Conservation (phyloP, 2,329 filamentous ascomycete species). For the Paracoccidioides lutzii region DNA sequence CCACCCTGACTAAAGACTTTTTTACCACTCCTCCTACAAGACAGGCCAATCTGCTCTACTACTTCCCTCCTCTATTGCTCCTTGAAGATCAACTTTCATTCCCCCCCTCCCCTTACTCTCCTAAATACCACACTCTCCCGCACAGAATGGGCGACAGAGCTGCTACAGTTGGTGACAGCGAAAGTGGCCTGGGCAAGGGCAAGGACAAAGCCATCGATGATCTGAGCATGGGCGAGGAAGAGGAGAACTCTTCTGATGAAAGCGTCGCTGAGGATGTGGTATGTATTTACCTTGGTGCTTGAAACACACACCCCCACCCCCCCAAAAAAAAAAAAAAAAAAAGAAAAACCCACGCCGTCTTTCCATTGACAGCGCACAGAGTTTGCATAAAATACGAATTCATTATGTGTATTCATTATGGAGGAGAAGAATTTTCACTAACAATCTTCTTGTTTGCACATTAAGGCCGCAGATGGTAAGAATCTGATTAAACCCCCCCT, state of each 20-base stretch:
- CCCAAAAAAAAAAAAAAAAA: background rate
- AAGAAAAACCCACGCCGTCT: too few relatives aligned
- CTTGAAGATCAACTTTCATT: constrained; percentile 3
- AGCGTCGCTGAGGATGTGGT: constrained; percentile 43
- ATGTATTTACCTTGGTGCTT: constrained; percentile 8
- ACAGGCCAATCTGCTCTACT: too few relatives aligned
- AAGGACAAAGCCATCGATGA: constrained; percentile 71
- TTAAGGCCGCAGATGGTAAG: constrained; percentile 21
- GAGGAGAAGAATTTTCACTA: constrained; percentile 9
- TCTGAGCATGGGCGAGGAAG: constrained; percentile 59
- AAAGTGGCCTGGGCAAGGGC: constrained; percentile 53
- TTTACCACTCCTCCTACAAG: too few relatives aligned
- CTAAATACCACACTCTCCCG: background rate
- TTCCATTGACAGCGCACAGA: too few relatives aligned
- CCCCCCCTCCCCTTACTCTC: constrained; percentile 1
- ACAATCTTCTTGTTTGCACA: background rate
- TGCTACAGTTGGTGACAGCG: background rate
- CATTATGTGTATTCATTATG: background rate
- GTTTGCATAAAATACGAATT: background rate
- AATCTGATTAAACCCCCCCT: background rate
- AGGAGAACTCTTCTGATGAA: constrained; percentile 56
- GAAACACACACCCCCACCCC: too few relatives aligned
- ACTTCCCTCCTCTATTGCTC: constrained; percentile 9
- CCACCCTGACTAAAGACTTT: too few relatives aligned
- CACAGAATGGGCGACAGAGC: constrained; percentile 2